Base-by-base conservation (phyloP, 176 grass and related monocot species). In the Thalia dealbata region DNA sequence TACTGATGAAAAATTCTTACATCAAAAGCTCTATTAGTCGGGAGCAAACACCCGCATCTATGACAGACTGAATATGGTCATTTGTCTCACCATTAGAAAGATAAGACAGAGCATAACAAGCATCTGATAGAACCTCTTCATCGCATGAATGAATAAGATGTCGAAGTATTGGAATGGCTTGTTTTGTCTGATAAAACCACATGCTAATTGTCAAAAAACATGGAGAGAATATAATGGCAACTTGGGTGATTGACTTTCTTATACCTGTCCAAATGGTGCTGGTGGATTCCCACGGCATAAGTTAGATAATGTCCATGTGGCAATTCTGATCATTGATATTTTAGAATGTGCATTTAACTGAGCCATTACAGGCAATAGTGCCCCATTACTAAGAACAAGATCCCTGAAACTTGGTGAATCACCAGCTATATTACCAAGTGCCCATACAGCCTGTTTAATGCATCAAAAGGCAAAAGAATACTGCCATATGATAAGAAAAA, bases 341-440 rank as follows among this genome's bases (percentile, higher is more conserved):
- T 77, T 91, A 81, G 82, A 83, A 66, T 67, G 76, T 75, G 89
- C 86, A 75, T 81, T 89, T 78, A 96, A 87, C 74, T 81, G 84
- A 80, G 81, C 73, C 19, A 87, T 75, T 74, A 96, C 75, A 3
- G 84, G 84, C 0, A 51, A 60, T 50, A 96, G 42, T 70, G 69
- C 80, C 18, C 84, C 89, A 85, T 89, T 70, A n/a, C 89, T 84
- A 78, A 96, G 76, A 77, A 91, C 79, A 69, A 70, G 78, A 41
- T 89, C 89, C 76, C 92, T 87, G 76, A 81, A 89, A 74, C 71
- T 89, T 73, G 84, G 71, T 71, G 87, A 73, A 72, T 96, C 92
- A 14, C 85, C 84, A 71, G 89, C 86, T 78, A 91, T 80, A 83
- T 96, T 96, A 78, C 86, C 92, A 80, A 96, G 79, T 75, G 82